Evolutionary conservation across 2,329 filamentous ascomycete genomes (phyloP).

Genomic region (Beauveria caledonica): DNA sequence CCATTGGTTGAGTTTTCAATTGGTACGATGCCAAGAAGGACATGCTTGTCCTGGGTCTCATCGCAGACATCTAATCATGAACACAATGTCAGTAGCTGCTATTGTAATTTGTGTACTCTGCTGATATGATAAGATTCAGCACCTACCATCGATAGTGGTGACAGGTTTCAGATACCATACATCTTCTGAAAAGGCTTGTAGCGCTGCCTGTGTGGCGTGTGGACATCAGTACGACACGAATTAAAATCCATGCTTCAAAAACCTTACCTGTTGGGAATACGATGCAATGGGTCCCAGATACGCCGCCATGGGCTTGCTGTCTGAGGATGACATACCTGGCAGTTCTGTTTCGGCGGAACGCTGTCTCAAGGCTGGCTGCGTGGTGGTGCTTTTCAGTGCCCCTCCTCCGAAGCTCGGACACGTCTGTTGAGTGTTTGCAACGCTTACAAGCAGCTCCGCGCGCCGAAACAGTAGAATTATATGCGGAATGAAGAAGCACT

Average conservation of each 20-base stretch:
- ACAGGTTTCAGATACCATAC: conserved; percentile 42
- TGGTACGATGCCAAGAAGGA: conserved; percentile 72
- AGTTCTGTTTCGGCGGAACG: not conserved
- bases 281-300: conserved; percentile 8
- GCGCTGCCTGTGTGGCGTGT: conserved; percentile 31
- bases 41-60: conserved; percentile 58
- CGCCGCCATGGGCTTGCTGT: conserved; percentile 9
- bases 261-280: conserved; percentile 10
- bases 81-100: not conserved
- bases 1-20: conserved; percentile 97
- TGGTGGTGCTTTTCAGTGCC: not conserved
- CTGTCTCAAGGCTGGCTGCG: not conserved
- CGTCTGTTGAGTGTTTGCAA: not conserved
- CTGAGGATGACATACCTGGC: not conserved
- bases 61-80: conserved; percentile 62
- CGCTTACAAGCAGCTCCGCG: too few relatives aligned
- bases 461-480: not conserved
- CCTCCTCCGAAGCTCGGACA: not conserved
- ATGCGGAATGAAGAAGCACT: not conserved
- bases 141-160: conserved; percentile 40
- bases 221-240: not conserved
- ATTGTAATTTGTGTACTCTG: not conserved
- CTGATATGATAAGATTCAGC: conserved; percentile 11
- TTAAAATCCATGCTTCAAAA: not conserved
- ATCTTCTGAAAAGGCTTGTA: conserved; percentile 39